These are phyloP conservation scores for Lachancea kluyveri DNA, from an alignment of 805 yeast species.

Conservation along the genomic window DNA sequence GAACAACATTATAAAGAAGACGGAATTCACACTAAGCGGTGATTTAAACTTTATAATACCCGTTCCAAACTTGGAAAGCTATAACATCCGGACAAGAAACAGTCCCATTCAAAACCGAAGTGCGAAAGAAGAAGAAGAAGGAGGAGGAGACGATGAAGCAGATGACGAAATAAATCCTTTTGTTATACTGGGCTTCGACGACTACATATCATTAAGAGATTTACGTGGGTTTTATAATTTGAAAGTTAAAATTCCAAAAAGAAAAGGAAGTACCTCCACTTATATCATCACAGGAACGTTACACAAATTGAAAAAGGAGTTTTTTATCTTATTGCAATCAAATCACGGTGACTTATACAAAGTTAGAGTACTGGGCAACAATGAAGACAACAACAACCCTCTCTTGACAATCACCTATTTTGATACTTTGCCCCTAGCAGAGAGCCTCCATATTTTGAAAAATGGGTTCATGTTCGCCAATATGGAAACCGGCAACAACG, in stretches of 20 bases:
- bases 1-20: conserved; percentile 58
- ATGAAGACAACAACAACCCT: conserved; percentile 31
- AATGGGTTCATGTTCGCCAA: conserved; percentile 74
- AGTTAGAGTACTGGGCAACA: conserved; percentile 44
- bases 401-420: conserved; percentile 56
- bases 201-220: conserved; percentile 46
- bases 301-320: conserved; percentile 56
- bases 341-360: conserved; percentile 72
- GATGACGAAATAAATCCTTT: conserved; percentile 47
- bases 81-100: conserved; percentile 13
- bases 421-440: conserved; percentile 64
- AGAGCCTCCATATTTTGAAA: conserved; percentile 52
- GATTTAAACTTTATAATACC: conserved; percentile 45
- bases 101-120: too few relatives aligned
- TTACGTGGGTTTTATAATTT: conserved; percentile 32
- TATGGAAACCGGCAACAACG: conserved; percentile 54
- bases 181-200: conserved; percentile 51
- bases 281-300: conserved; percentile 50
- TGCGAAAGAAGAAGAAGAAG: conserved; percentile 4
- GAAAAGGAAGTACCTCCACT: conserved; percentile 26
- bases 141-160: conserved; percentile 33
- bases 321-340: conserved; percentile 67
- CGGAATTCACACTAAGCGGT: conserved; percentile 31
- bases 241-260: conserved; percentile 51
- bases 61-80: conserved; percentile 46